Conservation (phyloP, 1,284 basidiomycete species). For the Singerocomus inundabilis region DNA sequence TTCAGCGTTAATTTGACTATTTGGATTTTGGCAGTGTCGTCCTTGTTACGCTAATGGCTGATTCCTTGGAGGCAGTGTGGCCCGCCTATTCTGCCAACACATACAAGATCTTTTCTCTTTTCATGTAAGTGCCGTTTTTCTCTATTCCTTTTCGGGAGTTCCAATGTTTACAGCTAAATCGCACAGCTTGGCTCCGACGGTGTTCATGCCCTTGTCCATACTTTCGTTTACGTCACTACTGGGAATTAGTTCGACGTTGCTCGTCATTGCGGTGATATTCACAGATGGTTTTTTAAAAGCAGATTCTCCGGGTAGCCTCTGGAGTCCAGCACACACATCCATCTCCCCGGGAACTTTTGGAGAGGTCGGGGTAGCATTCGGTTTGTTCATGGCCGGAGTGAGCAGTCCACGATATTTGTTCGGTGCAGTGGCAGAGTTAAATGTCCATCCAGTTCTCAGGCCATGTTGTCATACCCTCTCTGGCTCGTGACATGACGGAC, state of each 20-base stretch:
- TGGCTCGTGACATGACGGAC: slow-evolving; percentile 89
- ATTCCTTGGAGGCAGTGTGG: slow-evolving; percentile 75
- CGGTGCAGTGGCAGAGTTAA: not conserved
- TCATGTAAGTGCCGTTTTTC: slow-evolving; percentile 52
- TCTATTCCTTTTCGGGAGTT: not conserved
- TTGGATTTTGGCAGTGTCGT: slow-evolving; percentile 56
- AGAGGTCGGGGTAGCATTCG: slow-evolving; percentile 77
- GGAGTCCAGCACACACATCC: slow-evolving; percentile 72
- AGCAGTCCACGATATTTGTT: slow-evolving; percentile 28
- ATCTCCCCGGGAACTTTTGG: slow-evolving; percentile 52
- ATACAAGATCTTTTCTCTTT: slow-evolving; percentile 74
- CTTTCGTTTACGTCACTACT: slow-evolving; percentile 85
- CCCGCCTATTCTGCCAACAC: slow-evolving; percentile 64
- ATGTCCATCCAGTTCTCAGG: slow-evolving; percentile 69
- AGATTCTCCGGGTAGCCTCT: slow-evolving; percentile 81
- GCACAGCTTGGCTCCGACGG: slow-evolving; percentile 73
- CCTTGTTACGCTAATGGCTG: slow-evolving; percentile 82
- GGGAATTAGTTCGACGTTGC: slow-evolving; percentile 77
- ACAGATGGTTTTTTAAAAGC: slow-evolving; percentile 82
- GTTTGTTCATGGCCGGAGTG: slow-evolving; percentile 94
- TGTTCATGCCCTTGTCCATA: slow-evolving; percentile 80
- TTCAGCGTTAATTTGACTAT: not conserved
- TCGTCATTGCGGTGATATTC: slow-evolving; percentile 79
- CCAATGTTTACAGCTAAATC: not conserved
- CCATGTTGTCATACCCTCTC: slow-evolving; percentile 88